Percentiles rank a stretch among this genome's conserved stretches.
Conservation (phyloP, 2,329 filamentous ascomycete species). For the Alternaria tenuissima region DNA sequence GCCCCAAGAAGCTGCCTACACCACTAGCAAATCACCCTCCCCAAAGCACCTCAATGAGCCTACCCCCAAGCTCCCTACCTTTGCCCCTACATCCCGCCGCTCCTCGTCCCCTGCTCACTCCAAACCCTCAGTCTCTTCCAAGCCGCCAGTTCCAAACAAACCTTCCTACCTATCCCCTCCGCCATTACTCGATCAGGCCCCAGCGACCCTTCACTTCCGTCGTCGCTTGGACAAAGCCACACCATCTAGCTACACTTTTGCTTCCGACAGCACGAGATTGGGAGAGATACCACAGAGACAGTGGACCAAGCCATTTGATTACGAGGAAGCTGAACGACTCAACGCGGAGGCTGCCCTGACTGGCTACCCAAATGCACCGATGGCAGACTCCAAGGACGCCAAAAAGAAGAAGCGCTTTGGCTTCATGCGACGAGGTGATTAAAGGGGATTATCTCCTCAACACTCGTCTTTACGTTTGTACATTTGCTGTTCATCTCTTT, state of each 20-base stretch:
- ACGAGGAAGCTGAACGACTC: slow-evolving; percentile 51
- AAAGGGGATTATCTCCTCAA: not conserved
- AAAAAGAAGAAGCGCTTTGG: slow-evolving; percentile 19
- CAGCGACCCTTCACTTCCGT: slow-evolving; percentile 19
- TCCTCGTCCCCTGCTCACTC: slow-evolving; percentile 10
- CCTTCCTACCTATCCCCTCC: slow-evolving; percentile 16
- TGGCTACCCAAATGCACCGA: slow-evolving; percentile 17
- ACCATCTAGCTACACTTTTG: slow-evolving; percentile 54
- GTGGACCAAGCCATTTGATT: slow-evolving; percentile 56
- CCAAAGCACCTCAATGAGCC: slow-evolving; percentile 25
- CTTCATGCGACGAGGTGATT: slow-evolving; percentile 18
- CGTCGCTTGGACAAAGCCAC: slow-evolving; percentile 48
- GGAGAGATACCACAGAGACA: slow-evolving; percentile 58
- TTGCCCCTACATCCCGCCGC: slow-evolving; percentile 21
- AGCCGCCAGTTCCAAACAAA: slow-evolving; percentile 11
- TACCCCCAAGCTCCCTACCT: slow-evolving; percentile 24
- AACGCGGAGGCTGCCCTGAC: slow-evolving; percentile 50
- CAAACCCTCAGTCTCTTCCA: slow-evolving; percentile 10
- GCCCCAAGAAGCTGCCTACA: slow-evolving; percentile 26
- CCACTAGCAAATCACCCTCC: slow-evolving; percentile 13
- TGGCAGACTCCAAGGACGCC: slow-evolving; percentile 11
- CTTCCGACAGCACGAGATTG: slow-evolving; percentile 57
- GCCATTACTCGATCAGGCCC: slow-evolving; percentile 11
- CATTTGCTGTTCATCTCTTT: slow-evolving; percentile 3
- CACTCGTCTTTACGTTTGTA: slow-evolving; percentile 7